Evolutionary conservation across 257 asterid genomes (phyloP), one percentile per base, ranked within the genome.

Genomic region (Rhazya stricta): DNA sequence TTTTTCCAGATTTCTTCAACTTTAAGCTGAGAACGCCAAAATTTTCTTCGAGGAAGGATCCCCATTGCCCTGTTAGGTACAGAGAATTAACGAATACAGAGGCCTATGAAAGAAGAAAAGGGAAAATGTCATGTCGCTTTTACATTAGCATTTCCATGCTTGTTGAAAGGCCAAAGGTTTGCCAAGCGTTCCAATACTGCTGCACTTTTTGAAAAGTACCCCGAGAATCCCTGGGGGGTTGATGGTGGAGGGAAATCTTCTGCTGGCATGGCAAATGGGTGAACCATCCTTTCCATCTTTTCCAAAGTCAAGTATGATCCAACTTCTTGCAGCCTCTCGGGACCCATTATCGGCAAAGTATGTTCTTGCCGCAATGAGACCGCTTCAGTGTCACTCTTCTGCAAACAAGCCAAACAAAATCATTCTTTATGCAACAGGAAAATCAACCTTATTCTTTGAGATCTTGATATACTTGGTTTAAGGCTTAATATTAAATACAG

Each of bases 171-270:
- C 98, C 97, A 93, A 12, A 93, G 88, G 77, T 90, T 89, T 58
- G 83, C 98, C 6, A 95, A 92, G 65, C 98, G 98, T 77, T 95
- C 98, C 63, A 95, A 77, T 54, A 95, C 98, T 1, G 89, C 81
- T 0, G 99, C 96, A 65, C 96, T 89, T 74, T 92, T 95, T 21
- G 98, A 91, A 89, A 95, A 95, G 83, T 92, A 89, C 78, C 99
- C 97, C 0, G 96, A 76, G 75, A 93, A 93, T 71, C 93, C 96
- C 77, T 93, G 98, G 43, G 99, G 98, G 58, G 79, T 79, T 9
- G 95, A 50, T 11, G 97, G 92, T 9, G 98, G 98, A 39, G 98
- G 97, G 71, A 93, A 93, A 77, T 93, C 97, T 83, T 93, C 98
- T 0, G 96, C 96, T 10, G 98, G 98, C 97, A 93, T 93, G 43